These are phyloP conservation scores for Suhomyces pyralidae DNA, from an alignment of 805 yeast species.

Conservation along the genomic window DNA sequence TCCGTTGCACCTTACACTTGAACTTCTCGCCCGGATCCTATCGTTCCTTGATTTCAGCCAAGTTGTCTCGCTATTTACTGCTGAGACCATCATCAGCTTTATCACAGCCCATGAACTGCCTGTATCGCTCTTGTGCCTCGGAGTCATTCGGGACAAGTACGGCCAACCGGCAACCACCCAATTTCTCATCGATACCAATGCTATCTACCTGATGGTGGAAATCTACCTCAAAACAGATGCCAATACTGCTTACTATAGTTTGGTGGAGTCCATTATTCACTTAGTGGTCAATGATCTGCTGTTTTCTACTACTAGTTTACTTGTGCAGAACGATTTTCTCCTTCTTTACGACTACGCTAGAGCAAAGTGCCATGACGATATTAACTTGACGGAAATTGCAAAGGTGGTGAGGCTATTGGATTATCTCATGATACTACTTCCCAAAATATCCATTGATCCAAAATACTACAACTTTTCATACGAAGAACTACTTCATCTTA, in stretches of 20 bases:
- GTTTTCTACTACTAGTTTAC: neutral
- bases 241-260: slow-evolving; percentile 3
- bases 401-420: slow-evolving; percentile 18
- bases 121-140: slow-evolving; percentile 1
- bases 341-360: slow-evolving; percentile 9
- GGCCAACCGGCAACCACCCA: slow-evolving; percentile 1
- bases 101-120: neutral
- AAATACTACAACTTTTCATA: slow-evolving; percentile 9
- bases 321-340: slow-evolving; percentile 3
- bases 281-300: neutral
- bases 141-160: slow-evolving; percentile 1
- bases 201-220: neutral
- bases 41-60: slow-evolving; percentile 11
- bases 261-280: slow-evolving; percentile 6
- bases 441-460: slow-evolving; percentile 7
- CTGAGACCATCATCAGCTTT: slow-evolving; percentile 2
- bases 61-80: slow-evolving; percentile 14
- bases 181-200: neutral
- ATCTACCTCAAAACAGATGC: slow-evolving; percentile 4
- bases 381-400: neutral
- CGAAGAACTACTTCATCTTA: slow-evolving; percentile 11
- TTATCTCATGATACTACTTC: slow-evolving; percentile 13
- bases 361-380: neutral
- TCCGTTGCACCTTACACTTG: slow-evolving; percentile 10
- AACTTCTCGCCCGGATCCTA: slow-evolving; percentile 14